A percentile compares a stretch with the other conserved stretches of the same genome.
Conservation (phyloP, 1,139 yeast genomes). For the Diutina mesorugosa region DNA sequence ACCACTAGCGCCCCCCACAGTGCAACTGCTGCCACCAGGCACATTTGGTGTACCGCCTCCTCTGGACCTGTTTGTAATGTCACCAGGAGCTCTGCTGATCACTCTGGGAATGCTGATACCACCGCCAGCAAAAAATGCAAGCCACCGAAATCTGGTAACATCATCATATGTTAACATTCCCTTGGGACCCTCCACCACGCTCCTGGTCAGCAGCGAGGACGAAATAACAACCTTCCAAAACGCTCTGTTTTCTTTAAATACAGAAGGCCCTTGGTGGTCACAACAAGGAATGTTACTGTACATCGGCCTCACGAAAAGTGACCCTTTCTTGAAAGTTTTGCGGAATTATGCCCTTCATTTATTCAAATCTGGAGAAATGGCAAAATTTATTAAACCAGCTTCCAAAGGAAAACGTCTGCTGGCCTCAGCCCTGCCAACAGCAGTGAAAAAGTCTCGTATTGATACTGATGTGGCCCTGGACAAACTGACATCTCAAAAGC, state of each 20-base stretch:
- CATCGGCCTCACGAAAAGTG: constrained; percentile 30
- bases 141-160: neutral
- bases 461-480: neutral
- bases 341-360: constrained; percentile 24
- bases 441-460: neutral
- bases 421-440: neutral
- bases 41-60: neutral
- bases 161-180: neutral
- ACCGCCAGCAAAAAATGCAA: neutral
- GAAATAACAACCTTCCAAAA: constrained; percentile 21
- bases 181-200: constrained; percentile 13
- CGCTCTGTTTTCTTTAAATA: constrained; percentile 23
- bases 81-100: neutral
- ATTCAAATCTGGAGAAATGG: constrained; percentile 23
- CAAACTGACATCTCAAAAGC: neutral
- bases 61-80: neutral
- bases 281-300: constrained; percentile 31
- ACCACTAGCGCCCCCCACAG: neutral
- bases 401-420: neutral
- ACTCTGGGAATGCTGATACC: neutral
- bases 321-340: constrained; percentile 26
- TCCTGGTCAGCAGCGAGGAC: constrained; percentile 24
- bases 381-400: constrained; percentile 13
- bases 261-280: constrained; percentile 29
- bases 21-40: neutral